phyloP scores from a whole-genome alignment of 2,329 filamentous ascomycete species.

The Stachybotrys chlorohalonatus region DNA sequence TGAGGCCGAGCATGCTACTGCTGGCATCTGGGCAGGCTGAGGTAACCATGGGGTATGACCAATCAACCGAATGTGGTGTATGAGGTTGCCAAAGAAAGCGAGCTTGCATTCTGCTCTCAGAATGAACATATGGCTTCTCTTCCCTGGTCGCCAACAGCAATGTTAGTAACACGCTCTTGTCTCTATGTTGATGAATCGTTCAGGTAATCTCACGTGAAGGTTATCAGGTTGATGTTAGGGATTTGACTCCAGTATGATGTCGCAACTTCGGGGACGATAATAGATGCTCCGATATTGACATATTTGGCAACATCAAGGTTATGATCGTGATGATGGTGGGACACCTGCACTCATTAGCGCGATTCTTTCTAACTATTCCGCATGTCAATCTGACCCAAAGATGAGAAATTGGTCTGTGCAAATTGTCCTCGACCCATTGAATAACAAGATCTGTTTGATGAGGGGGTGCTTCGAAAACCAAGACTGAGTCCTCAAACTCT shows the following conservation, averaged over 20 bases:
- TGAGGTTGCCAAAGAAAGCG: slow-evolving; percentile 2
- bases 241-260: slow-evolving; percentile 1
- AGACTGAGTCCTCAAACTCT: slow-evolving; percentile 6
- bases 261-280: slow-evolving; percentile 2
- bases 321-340: slow-evolving; percentile 3
- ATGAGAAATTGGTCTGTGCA: slow-evolving; percentile 6
- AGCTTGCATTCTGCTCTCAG: slow-evolving; percentile 2
- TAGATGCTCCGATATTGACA: slow-evolving; percentile 1
- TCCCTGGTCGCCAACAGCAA: neutral
- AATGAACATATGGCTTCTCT: slow-evolving; percentile 2
- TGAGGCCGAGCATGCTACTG: neutral
- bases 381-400: slow-evolving; percentile 5
- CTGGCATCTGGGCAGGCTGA: neutral
- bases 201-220: neutral
- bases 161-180: neutral
- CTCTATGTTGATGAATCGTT: neutral
- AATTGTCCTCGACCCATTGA: slow-evolving; percentile 5
- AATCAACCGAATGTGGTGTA: slow-evolving; percentile 1
- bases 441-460: slow-evolving; percentile 9
- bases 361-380: neutral
- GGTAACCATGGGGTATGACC: slow-evolving; percentile 1
- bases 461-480: slow-evolving; percentile 7
- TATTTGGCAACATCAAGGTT: slow-evolving; percentile 2
- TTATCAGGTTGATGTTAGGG: neutral
- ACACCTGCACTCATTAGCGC: slow-evolving; percentile 1